phyloP scores from a whole-genome alignment of 768 basidiomycete genomes.

The Porphyrellus cyaneotinctus region DNA sequence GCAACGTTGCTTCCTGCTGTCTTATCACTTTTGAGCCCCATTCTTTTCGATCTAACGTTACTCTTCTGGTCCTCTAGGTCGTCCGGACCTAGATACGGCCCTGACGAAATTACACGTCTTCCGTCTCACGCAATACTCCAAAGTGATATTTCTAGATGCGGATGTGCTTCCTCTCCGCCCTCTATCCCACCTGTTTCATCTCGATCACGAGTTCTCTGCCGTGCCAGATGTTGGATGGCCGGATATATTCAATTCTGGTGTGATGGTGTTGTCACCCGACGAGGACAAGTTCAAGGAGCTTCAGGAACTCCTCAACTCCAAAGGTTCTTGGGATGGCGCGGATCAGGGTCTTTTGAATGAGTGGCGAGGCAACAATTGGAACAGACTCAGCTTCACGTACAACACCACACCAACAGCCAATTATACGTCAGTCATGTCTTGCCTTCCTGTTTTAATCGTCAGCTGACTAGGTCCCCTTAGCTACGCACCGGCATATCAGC shows the following conservation, averaged over 20 bases:
- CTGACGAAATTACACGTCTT: slow-evolving; percentile 97
- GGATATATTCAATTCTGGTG: slow-evolving; percentile 98
- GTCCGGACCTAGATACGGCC: slow-evolving; percentile 88
- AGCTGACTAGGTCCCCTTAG: slow-evolving; percentile 40
- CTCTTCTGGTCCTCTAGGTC: slow-evolving; percentile 52
- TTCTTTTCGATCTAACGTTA: slow-evolving; percentile 10
- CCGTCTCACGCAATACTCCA: slow-evolving; percentile 81
- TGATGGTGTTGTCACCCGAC: slow-evolving; percentile 81
- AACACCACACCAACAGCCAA: slow-evolving; percentile 97
- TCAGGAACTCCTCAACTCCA: slow-evolving; percentile 61
- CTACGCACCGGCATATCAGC: slow-evolving; percentile 95
- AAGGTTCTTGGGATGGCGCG: slow-evolving; percentile 96
- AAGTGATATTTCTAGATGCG: slow-evolving; percentile 89
- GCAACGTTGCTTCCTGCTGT: slow-evolving; percentile 20
- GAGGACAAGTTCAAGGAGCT: slow-evolving; percentile 80
- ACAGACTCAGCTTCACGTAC: slow-evolving; percentile 93
- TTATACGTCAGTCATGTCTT: slow-evolving; percentile 70
- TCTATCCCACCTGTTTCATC: slow-evolving; percentile 85
- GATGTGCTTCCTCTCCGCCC: slow-evolving; percentile 87
- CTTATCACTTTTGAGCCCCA: slow-evolving; percentile 7
- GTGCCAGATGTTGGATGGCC: slow-evolving; percentile 99
- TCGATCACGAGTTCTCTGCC: slow-evolving; percentile 83
- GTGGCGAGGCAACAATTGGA: slow-evolving; percentile 85
- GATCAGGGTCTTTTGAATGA: slow-evolving; percentile 98
- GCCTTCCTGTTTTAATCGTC: slow-evolving; percentile 23